These are phyloP conservation scores for Xylariales sp. DNA, from an alignment of 2,329 filamentous ascomycete species.

Conservation along the genomic window DNA sequence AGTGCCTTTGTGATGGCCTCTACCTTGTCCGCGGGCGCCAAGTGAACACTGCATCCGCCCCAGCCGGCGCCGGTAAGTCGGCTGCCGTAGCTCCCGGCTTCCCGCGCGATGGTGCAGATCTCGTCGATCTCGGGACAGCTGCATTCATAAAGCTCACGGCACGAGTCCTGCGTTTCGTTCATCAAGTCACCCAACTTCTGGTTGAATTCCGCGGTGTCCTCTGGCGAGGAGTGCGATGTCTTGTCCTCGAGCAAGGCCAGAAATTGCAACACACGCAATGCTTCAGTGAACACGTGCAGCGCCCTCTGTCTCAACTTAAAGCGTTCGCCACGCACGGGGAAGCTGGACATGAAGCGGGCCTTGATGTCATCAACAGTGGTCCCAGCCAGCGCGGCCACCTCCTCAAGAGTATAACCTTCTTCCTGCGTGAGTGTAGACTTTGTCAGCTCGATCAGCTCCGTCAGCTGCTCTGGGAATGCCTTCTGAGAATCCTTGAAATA, in stretches of 20 bases:
- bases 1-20: conserved; percentile 72
- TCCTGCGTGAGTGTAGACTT: conserved; percentile 69
- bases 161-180: conserved; percentile 86
- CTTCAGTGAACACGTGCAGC: conserved; percentile 87
- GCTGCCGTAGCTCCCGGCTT: conserved; percentile 78
- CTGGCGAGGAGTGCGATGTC: conserved; percentile 33
- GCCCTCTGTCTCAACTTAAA: conserved; percentile 89
- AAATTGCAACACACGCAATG: conserved; percentile 80
- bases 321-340: conserved; percentile 80
- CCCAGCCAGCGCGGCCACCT: conserved; percentile 70
- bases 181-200: conserved; percentile 72
- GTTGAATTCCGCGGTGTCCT: conserved; percentile 59
- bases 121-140: conserved; percentile 90
- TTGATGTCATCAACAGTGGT: conserved; percentile 69
- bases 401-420: conserved; percentile 82
- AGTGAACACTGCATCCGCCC: conserved; percentile 94
- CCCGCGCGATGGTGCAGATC: conserved; percentile 74
- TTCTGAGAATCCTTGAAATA: conserved; percentile 60
- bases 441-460: conserved; percentile 65
- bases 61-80: conserved; percentile 90
- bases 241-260: conserved; percentile 66
- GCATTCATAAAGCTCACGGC: conserved; percentile 84
- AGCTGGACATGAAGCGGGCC: conserved; percentile 75
- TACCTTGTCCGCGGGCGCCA: conserved; percentile 81
- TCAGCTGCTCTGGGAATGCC: conserved; percentile 62